Evolutionary conservation across 768 basidiomycete species (phyloP).

Genomic region (Cystoderma amianthinum): DNA sequence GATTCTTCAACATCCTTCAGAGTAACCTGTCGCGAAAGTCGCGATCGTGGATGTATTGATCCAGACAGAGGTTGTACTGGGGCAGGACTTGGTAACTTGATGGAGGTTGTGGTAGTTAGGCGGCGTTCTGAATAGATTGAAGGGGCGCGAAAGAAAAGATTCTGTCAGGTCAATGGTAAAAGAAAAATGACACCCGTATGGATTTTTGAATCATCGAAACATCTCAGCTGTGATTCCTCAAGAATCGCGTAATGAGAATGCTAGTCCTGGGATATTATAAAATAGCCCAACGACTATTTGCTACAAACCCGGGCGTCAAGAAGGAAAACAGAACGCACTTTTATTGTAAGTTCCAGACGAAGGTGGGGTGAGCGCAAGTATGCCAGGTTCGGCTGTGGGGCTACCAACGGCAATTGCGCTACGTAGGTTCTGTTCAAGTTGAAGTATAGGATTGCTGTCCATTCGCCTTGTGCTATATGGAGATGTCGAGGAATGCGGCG

Average conservation of each 20-base stretch:
- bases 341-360: conserved; percentile 18
- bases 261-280: not conserved
- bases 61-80: conserved; percentile 9
- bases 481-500: conserved; percentile 4
- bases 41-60: conserved; percentile 20
- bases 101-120: conserved; percentile 23
- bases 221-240: no score
- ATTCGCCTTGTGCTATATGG: conserved; percentile 11
- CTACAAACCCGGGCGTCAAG: no score
- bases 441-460: conserved; percentile 16
- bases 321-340: conserved; percentile 17
- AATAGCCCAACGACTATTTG: no score
- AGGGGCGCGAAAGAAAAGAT: no score
- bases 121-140: conserved; percentile 24
- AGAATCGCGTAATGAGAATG: no score
- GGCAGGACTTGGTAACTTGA: conserved; percentile 26
- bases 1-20: conserved; percentile 3
- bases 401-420: conserved; percentile 11
- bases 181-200: no score
- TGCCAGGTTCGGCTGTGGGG: conserved; percentile 6
- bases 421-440: conserved; percentile 27
- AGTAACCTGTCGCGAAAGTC: conserved; percentile 27
- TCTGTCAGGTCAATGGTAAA: no score
- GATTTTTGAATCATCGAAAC: no score
- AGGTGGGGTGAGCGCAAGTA: conserved; percentile 8